Base-by-base conservation (phyloP, 257 asterid genomes). In the Solanum paucissectum region DNA sequence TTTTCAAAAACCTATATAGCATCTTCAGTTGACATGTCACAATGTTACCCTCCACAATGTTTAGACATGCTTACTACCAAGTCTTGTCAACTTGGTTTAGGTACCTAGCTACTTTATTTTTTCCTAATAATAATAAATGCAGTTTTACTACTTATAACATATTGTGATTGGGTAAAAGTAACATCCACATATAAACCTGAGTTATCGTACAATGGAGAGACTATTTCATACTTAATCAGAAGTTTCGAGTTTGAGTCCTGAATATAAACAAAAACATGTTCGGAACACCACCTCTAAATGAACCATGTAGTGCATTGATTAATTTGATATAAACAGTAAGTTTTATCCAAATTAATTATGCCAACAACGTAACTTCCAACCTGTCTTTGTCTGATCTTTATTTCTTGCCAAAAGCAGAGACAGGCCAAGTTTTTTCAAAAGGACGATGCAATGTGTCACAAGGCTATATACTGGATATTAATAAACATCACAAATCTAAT, bases 221-320 rank as follows among this genome's bases (percentile, higher is more conserved):
- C 7, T 52, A 52, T 7, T 52, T 1, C 9, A 52, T 0, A 16
- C 9, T 52, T 52, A 52, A 52, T 52, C 0, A 18, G 0, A 52
- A 6, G 0, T 14, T 1, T 49, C 0, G 2, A 16, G 1, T 52
- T 52, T 52, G n/a, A 7, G 0, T 18, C 2, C 4, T 52, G 10
- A 18, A 52, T 18, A 6, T 52, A 18, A 1, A 52, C 0, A 52
- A 52, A 6, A 52, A 0, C 9, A 5, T 52, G 9, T 18, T 52
- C 0, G 9, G 9, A 52, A 2, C 1, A 6, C 7, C 1, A 0
- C 0, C 62, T 52, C 9, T 6, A 18, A 52, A 16, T 18, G 1
- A 52, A 0, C n/a, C 23, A 3, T 18, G 9, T 9, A 52, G 0
- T 18, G 23, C 23, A 18, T 16, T 20, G 9, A 55, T 55, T 55